Evolutionary conservation across 1,139 yeast genomes (phyloP), one percentile per base, ranked within the genome.

Genomic region (Candida sojae): DNA sequence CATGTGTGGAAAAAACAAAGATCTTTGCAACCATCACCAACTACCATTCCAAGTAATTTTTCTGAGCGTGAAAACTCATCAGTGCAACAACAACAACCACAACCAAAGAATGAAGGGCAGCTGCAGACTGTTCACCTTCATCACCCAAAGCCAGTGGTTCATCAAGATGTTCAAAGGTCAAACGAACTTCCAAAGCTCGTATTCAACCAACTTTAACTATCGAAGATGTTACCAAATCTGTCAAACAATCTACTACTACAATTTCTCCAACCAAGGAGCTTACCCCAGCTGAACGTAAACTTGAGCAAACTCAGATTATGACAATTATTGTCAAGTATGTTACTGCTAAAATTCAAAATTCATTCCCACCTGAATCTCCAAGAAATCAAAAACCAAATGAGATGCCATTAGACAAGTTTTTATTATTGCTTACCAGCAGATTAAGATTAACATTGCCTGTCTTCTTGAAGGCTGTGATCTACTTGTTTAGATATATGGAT

Each of bases 401-500:
- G 50, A 56, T 75, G 45, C 73, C 79, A 1, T 64, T 76, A 53
- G 81, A 76, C 47, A 71, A 67, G 49, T 75, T 73, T 48, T 62
- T 75, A 41, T 61, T 75, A 49, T 60, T 73, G 37, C 63, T 75
- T 49, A 66, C 74, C 11, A 66, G 73, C 50, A 62, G 80, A 48
- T 67, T 75, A 46, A 67, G 64, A 49, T 60, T 75, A 44, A 58
- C 75, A 1, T 56, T 75, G 33, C 63, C 71, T 3, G 60, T 64
- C 50, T 76, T 76, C 53, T 65, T 75, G 65, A 74, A 71, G 53
- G 74, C 78, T 5, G 64, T 70, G 34, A 72, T 76, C 38, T 75
- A 75, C 55, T 62, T 76, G 42, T 75, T 75, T 61, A 67, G 81
- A 48, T 76, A 76, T 55, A 76, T 76, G 79, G 80, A 76, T 55